Percentiles rank a stretch among this genome's conserved stretches.
These are phyloP conservation scores for Ostreobium quekettii DNA, from an alignment of 139 green algal genomes.

Conservation along the genomic window DNA sequence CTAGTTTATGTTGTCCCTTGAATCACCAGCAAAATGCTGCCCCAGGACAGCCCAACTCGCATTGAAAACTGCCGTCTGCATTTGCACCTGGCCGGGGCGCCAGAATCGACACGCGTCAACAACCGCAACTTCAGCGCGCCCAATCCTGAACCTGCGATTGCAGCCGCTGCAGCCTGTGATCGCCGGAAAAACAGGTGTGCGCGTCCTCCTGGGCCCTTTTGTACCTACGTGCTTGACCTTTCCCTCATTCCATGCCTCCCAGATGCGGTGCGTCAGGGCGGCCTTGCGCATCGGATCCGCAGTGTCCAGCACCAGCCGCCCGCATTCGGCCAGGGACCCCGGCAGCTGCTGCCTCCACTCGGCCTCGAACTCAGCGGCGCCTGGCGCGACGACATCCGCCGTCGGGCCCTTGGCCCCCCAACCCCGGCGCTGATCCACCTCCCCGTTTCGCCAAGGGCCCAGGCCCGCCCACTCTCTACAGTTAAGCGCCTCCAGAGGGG, in stretches of 20 bases:
- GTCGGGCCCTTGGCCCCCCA: not conserved
- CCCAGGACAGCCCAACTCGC: no score
- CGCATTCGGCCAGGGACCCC: not conserved
- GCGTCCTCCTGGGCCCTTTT: slow-evolving; percentile 17
- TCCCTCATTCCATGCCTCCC: slow-evolving; percentile 34
- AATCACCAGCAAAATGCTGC: no score
- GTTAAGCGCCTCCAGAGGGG: not conserved
- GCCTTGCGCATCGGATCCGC: slow-evolving; percentile 48
- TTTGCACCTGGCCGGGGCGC: no score
- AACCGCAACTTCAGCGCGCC: not conserved
- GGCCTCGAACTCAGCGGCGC: no score
- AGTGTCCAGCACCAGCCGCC: slow-evolving; percentile 39
- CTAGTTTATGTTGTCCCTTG: no score
- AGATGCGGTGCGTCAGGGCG: slow-evolving; percentile 44
- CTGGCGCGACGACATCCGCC: not conserved
- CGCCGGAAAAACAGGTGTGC: no score
- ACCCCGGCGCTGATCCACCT: not conserved
- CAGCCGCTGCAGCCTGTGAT: not conserved
- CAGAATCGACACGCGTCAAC: no score
- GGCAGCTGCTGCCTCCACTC: no score
- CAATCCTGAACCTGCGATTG: slow-evolving; percentile 11
- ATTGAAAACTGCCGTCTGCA: no score
- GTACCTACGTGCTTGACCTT: no score
- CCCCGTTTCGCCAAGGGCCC: not conserved
- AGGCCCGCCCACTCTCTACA: not conserved